Evolutionary conservation across 352 stramenopile species (phyloP).

Genomic region (Globisporangium splendens): DNA sequence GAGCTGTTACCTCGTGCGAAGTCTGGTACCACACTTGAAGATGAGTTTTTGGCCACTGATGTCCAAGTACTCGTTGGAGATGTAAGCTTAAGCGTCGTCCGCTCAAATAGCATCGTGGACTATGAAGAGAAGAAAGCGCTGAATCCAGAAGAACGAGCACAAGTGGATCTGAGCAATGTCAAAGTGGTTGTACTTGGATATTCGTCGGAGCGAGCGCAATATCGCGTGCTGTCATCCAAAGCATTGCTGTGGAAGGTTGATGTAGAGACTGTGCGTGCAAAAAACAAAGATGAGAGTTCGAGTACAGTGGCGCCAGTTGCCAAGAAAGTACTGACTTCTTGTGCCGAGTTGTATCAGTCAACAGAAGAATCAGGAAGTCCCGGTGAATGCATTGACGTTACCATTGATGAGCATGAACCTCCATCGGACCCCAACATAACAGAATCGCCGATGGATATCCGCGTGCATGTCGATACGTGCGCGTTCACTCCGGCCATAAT

Average conservation of each 20-base stretch:
- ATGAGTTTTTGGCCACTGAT: slow-evolving; percentile 43
- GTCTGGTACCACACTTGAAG: slow-evolving; percentile 12
- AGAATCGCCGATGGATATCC: slow-evolving; percentile 32
- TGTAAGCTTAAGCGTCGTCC: slow-evolving; percentile 32
- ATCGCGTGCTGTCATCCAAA: slow-evolving; percentile 32
- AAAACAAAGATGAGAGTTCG: neutral
- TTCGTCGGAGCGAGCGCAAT: slow-evolving; percentile 51
- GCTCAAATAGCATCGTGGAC: slow-evolving; percentile 9
- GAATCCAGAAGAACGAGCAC: slow-evolving; percentile 21
- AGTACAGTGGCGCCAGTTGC: neutral
- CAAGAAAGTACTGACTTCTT: slow-evolving; percentile 22
- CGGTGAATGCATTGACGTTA: slow-evolving; percentile 34
- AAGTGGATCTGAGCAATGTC: slow-evolving; percentile 37
- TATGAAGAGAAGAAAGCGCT: slow-evolving; percentile 13
- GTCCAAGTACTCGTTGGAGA: slow-evolving; percentile 46
- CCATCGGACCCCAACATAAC: slow-evolving; percentile 6
- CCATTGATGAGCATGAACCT: slow-evolving; percentile 34
- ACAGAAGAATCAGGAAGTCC: slow-evolving; percentile 2
- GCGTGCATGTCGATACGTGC: slow-evolving; percentile 59
- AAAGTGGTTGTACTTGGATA: slow-evolving; percentile 36
- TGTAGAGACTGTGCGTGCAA: slow-evolving; percentile 1
- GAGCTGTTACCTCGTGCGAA: slow-evolving; percentile 9
- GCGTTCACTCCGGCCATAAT: slow-evolving; percentile 47
- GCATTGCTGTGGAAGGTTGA: slow-evolving; percentile 54
- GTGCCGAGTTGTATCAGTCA: slow-evolving; percentile 31